Conservation (phyloP, 176 grass and related monocot genomes). For the Ampelocalamus luodianensis region DNA sequence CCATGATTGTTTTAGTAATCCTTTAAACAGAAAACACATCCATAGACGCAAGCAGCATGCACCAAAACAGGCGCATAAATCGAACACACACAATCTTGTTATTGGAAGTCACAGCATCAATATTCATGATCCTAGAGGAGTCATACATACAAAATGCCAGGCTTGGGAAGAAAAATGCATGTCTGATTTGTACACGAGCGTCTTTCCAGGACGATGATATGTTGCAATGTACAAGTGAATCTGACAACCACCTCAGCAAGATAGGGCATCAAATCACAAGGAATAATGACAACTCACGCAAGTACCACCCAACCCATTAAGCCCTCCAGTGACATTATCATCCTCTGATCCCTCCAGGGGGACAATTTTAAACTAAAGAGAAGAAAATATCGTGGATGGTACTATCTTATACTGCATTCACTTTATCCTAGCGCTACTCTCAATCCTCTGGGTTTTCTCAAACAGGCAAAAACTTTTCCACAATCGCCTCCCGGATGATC, state of each 20-base stretch:
- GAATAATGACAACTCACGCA: conserved; percentile 31
- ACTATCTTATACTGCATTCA: neutral
- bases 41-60: neutral
- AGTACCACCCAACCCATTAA: neutral
- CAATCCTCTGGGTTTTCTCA: neutral
- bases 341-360: neutral
- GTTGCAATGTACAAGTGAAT: conserved; percentile 4
- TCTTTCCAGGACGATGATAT: neutral
- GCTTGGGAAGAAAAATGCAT: neutral
- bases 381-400: neutral
- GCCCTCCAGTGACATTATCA: conserved; percentile 18
- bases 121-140: neutral
- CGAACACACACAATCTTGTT: neutral
- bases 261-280: neutral
- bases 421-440: conserved; percentile 23
- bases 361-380: neutral
- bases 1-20: neutral
- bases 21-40: too few species aligned
- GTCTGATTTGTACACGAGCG: neutral
- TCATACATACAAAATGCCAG: neutral
- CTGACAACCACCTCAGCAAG: conserved; percentile 27
- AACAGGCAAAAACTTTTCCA: neutral
- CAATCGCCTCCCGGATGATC: neutral
- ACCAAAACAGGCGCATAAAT: neutral
- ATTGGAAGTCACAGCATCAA: neutral